These are phyloP conservation scores for Stephania cephalantha DNA, from an alignment of 164 flowering plant species.

Conservation along the genomic window DNA sequence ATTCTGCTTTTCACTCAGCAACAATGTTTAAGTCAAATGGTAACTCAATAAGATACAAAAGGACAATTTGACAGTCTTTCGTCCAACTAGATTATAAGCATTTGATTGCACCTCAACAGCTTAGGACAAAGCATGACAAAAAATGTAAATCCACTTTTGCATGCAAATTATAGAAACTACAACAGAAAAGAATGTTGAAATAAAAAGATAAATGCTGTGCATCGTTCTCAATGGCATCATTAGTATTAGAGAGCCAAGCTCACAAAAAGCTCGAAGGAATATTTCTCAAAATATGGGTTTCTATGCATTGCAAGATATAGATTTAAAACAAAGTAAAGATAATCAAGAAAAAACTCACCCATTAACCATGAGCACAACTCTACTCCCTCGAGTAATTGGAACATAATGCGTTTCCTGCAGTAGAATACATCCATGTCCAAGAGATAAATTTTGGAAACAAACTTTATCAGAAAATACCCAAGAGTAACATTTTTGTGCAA, in stretches of 20 bases:
- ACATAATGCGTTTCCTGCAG: slow-evolving; percentile 88
- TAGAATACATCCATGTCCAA: background rate
- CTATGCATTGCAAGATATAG: background rate
- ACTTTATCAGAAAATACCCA: background rate
- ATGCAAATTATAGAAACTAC: background rate
- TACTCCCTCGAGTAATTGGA: slow-evolving; percentile 73
- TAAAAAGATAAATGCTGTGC: background rate
- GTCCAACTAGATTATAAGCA: no score
- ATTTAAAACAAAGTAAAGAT: background rate
- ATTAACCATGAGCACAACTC: slow-evolving; percentile 85
- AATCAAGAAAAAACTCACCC: slow-evolving; percentile 47
- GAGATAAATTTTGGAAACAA: background rate
- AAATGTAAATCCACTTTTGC: background rate
- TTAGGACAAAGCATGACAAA: no score
- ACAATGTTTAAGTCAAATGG: no score
- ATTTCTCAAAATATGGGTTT: background rate
- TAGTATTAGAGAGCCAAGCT: background rate
- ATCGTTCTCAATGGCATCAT: background rate
- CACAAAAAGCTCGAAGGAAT: background rate
- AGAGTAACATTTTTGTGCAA: background rate
- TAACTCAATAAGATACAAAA: no score
- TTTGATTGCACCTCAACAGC: no score
- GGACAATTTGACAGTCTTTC: no score
- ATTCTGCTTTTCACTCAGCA: no score
- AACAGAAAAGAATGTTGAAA: no score